These are phyloP conservation scores for Mentha longifolia DNA, from an alignment of 257 asterid genomes.

Conservation along the genomic window DNA sequence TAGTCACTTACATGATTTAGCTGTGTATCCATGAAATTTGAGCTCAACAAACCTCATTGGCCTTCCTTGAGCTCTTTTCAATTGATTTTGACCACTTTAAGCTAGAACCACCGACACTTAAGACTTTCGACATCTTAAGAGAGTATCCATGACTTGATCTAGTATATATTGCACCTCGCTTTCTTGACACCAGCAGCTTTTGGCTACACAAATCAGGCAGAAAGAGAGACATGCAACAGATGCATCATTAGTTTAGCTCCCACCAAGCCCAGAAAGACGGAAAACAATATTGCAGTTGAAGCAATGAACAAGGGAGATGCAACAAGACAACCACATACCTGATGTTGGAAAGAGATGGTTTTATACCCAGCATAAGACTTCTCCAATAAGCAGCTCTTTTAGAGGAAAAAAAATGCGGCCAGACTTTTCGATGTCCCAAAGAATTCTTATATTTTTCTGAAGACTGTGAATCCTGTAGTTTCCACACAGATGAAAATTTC, in stretches of 20 bases:
- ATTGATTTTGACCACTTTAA: conserved; percentile 98
- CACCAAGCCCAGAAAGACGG: conserved; percentile 18
- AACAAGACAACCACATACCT: conserved; percentile 50
- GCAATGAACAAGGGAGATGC: conserved; percentile 26
- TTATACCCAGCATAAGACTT: conserved; percentile 48
- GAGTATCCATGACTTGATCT: conserved; percentile 85
- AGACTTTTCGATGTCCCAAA: conserved; percentile 49
- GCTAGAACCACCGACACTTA: conserved; percentile 77
- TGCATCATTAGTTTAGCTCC: conserved; percentile 30
- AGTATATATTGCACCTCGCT: conserved; percentile 81
- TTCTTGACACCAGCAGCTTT: conserved; percentile 64
- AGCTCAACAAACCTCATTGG: conserved; percentile 67
- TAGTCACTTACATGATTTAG: conserved; percentile 26
- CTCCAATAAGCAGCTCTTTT: conserved; percentile 70
- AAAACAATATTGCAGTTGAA: conserved; percentile 13
- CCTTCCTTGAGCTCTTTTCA: conserved; percentile 77
- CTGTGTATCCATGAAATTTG: conserved; percentile 32
- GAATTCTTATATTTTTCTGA: conserved; percentile 51
- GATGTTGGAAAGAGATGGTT: conserved; percentile 44
- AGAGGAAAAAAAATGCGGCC: conserved; percentile 65
- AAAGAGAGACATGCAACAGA: conserved; percentile 27
- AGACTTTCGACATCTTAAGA: conserved; percentile 75
- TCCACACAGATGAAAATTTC: conserved; percentile 79
- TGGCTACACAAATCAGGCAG: conserved; percentile 51
- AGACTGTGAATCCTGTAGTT: conserved; percentile 51